A percentile compares a stretch with the other conserved stretches of the same genome.
Conservation (phyloP, 345 rosid species). For the Luvunga scandens region DNA sequence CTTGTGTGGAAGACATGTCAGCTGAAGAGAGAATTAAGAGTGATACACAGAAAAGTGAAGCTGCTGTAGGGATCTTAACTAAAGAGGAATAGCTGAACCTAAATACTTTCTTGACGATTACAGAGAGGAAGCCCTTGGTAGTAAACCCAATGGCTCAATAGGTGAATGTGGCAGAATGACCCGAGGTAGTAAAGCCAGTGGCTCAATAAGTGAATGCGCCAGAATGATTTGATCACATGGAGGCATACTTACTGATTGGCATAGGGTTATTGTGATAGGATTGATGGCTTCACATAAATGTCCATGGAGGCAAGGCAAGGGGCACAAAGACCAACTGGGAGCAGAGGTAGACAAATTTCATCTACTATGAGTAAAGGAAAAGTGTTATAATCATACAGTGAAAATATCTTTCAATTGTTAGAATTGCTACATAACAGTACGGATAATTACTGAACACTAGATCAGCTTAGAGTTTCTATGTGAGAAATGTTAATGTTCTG, state of each 20-base stretch:
- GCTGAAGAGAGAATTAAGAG: not conserved
- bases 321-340: not conserved
- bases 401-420: not conserved
- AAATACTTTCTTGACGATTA: constrained; percentile 18
- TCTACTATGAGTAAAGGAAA: not conserved
- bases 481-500: not conserved
- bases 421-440: not conserved
- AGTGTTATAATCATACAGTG: not conserved
- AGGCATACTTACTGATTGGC: not conserved
- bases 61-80: not conserved
- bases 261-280: not conserved
- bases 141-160: not conserved
- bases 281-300: not conserved
- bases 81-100: constrained; percentile 14
- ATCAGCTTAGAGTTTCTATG: not conserved
- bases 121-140: not conserved
- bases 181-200: not conserved
- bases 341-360: not conserved
- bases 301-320: not conserved
- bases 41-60: not conserved
- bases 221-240: not conserved
- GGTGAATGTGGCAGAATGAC: not conserved
- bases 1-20: not conserved
- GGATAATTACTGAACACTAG: not conserved
- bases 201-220: not conserved